Evolutionary conservation across 1,139 yeast species (phyloP).

Genomic region (Saccharomycopsis crataegensis): DNA sequence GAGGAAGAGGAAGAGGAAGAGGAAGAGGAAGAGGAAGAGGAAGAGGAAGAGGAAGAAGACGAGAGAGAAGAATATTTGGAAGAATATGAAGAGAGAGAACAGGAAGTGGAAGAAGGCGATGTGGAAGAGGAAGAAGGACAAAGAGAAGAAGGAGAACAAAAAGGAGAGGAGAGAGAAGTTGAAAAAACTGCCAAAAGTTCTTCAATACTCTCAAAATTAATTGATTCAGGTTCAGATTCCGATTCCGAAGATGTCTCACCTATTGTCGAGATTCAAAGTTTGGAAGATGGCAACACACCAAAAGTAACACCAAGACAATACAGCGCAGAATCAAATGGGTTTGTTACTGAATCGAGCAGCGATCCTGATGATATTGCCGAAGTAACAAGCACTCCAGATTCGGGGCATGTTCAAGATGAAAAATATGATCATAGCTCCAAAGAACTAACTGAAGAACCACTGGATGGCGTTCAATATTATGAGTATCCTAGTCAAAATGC

Average conservation of each 20-base stretch:
- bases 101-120: not conserved
- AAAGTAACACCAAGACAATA: not conserved
- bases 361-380: no score
- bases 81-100: not conserved
- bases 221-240: not conserved
- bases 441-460: no score
- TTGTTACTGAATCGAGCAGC: no score
- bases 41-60: not conserved
- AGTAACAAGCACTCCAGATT: no score
- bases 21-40: slow-evolving; percentile 2
- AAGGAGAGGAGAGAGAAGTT: not conserved
- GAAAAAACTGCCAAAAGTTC: not conserved
- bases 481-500: no score
- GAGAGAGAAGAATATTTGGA: not conserved
- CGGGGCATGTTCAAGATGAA: no score
- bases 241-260: not conserved
- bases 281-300: not conserved
- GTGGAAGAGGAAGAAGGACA: not conserved
- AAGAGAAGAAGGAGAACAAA: not conserved
- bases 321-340: no score
- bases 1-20: slow-evolving; percentile 21
- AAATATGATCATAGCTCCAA: no score
- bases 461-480: no score
- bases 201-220: not conserved
- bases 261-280: not conserved